A percentile compares a stretch with the other conserved stretches of the same genome.
These are phyloP conservation scores for Myriangium duriaei DNA, from an alignment of 2,329 filamentous ascomycete genomes.

Conservation along the genomic window DNA sequence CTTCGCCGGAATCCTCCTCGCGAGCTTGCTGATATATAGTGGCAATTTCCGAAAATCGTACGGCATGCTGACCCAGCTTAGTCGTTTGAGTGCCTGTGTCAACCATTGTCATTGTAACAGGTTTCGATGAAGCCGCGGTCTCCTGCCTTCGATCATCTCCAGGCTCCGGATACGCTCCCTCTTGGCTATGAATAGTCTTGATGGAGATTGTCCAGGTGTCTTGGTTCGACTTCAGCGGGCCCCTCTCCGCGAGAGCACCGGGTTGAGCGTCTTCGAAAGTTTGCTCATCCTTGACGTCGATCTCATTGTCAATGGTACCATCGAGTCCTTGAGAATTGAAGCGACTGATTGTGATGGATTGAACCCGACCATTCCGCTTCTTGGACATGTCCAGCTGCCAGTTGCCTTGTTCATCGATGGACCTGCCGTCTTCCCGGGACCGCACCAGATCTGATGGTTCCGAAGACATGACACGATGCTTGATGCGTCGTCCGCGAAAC, in stretches of 20 bases:
- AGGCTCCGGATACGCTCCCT: no score
- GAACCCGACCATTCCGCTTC: conserved; percentile 11
- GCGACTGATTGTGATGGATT: conserved; percentile 11
- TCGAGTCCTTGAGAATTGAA: conserved; percentile 1
- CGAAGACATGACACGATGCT: conserved; percentile 18
- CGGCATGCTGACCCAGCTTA: neutral
- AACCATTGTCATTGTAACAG: no score
- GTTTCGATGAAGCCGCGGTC: no score
- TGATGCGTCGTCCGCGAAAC: conserved; percentile 19
- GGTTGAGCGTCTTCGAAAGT: neutral
- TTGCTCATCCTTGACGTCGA: neutral
- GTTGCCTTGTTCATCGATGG: conserved; percentile 11
- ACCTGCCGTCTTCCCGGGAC: conserved; percentile 4
- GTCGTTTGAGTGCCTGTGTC: neutral
- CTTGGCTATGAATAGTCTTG: neutral
- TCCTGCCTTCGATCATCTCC: no score
- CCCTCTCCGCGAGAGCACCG: neutral
- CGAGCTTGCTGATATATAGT: neutral
- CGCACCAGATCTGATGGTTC: conserved; percentile 6
- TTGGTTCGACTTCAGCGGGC: no score
- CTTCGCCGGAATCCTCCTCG: neutral
- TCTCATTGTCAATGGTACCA: neutral
- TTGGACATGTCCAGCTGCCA: conserved; percentile 12
- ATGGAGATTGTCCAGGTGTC: neutral
- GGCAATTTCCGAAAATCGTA: neutral